A percentile compares a stretch with the other conserved stretches of the same genome.
These are phyloP conservation scores for Babesia bigemina DNA, from an alignment of 169 alveolate species.

Conservation along the genomic window DNA sequence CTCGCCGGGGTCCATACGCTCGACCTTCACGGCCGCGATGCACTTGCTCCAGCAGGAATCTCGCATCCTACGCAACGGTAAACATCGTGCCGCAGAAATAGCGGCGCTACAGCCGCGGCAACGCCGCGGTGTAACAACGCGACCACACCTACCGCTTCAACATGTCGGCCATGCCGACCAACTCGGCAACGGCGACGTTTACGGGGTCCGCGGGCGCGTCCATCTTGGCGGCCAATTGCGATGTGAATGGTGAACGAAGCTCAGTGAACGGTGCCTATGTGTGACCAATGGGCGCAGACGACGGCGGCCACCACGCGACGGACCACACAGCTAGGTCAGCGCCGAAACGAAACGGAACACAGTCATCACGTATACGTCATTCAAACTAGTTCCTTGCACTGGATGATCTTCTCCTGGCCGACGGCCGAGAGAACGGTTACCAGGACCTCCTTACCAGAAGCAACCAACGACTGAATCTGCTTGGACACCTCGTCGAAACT, in stretches of 20 bases:
- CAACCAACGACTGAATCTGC: conserved; percentile 82
- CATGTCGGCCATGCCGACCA: conserved; percentile 82
- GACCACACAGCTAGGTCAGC: background rate
- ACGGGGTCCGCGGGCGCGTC: conserved; percentile 64
- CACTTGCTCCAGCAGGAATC: conserved; percentile 81
- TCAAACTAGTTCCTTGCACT: conserved; percentile 79
- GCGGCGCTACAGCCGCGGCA: background rate
- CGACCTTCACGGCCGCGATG: conserved; percentile 71
- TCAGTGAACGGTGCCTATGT: background rate
- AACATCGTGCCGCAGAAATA: background rate
- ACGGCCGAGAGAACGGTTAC: conserved; percentile 91
- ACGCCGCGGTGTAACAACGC: background rate
- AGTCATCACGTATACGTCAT: background rate
- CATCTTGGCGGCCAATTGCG: conserved; percentile 20
- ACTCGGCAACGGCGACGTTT: conserved; percentile 78
- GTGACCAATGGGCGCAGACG: background rate
- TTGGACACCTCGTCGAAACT: conserved; percentile 88
- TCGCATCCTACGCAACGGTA: conserved; percentile 64
- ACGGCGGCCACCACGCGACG: background rate
- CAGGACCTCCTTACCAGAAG: conserved; percentile 85
- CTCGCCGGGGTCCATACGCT: conserved; percentile 76
- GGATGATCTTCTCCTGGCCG: conserved; percentile 88
- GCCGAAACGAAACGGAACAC: background rate
- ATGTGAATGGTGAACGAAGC: background rate
- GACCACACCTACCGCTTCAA: conserved; percentile 61